Conservation (phyloP, 2,329 filamentous ascomycete species). For the Elsinoe australis region DNA sequence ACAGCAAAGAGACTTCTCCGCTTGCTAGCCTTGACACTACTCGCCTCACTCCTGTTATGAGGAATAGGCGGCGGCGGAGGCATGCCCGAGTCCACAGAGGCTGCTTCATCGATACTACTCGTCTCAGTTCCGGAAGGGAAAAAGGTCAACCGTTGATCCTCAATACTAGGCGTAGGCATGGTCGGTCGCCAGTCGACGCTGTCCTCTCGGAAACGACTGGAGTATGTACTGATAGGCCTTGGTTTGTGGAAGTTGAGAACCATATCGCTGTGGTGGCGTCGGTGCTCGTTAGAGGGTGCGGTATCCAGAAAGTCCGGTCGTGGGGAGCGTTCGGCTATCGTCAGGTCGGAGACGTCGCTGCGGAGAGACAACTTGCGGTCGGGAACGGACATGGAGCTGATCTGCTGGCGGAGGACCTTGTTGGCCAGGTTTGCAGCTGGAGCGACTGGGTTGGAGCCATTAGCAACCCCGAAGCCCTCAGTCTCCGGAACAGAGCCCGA, state of each 20-base stretch:
- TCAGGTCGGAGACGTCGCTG: background rate
- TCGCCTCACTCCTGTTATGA: background rate
- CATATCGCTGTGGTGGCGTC: conserved; percentile 4
- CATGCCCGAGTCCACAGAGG: background rate
- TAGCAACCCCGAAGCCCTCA: conserved; percentile 8
- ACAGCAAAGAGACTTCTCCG: conserved; percentile 8
- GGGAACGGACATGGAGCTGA: conserved; percentile 11
- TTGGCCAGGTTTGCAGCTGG: conserved; percentile 2
- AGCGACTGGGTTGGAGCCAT: background rate
- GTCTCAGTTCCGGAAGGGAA: background rate
- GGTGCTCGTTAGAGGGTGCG: background rate
- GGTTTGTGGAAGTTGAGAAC: conserved; percentile 13
- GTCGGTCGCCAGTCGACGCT: conserved; percentile 10
- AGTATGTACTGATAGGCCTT: conserved; percentile 14
- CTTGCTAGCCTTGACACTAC: background rate
- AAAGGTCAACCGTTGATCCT: conserved; percentile 1
- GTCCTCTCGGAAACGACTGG: conserved; percentile 11
- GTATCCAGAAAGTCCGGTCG: background rate
- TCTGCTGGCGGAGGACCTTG: conserved; percentile 14
- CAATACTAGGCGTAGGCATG: background rate
- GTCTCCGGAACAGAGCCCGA: background rate
- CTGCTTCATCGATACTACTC: background rate
- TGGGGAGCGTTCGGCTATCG: background rate
- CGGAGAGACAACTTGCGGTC: conserved; percentile 1
- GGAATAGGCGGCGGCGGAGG: conserved; percentile 8